These are phyloP conservation scores for Stagonosporopsis chrysanthemi DNA, from an alignment of 2,329 filamentous ascomycete species.

Conservation along the genomic window DNA sequence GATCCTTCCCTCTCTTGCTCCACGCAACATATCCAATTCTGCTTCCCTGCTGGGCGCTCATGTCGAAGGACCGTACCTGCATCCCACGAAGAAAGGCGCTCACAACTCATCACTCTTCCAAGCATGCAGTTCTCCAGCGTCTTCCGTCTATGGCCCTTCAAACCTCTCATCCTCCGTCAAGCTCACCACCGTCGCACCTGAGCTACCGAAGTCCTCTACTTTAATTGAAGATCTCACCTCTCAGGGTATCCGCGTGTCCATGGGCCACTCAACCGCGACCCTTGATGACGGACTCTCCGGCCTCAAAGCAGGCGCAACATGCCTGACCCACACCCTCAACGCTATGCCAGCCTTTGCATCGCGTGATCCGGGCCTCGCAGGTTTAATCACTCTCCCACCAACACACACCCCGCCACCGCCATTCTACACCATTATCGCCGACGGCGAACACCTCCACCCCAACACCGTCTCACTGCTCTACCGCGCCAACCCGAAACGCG, in stretches of 20 bases:
- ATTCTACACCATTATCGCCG: slow-evolving; percentile 62
- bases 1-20: slow-evolving; percentile 59
- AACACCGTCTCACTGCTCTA: slow-evolving; percentile 58
- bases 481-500: slow-evolving; percentile 55
- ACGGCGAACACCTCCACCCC: slow-evolving; percentile 63
- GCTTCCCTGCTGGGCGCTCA: slow-evolving; percentile 65
- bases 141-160: slow-evolving; percentile 56
- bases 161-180: slow-evolving; percentile 54
- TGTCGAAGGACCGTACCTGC: slow-evolving; percentile 64
- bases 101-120: slow-evolving; percentile 58
- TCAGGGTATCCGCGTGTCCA: slow-evolving; percentile 55
- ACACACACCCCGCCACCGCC: slow-evolving; percentile 43
- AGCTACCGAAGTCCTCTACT: slow-evolving; percentile 53
- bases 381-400: slow-evolving; percentile 45
- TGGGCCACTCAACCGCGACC: slow-evolving; percentile 61
- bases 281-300: slow-evolving; percentile 56
- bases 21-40: slow-evolving; percentile 51
- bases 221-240: slow-evolving; percentile 55
- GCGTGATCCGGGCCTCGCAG: slow-evolving; percentile 60
- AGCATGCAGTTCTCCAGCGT: slow-evolving; percentile 43
- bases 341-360: slow-evolving; percentile 62
- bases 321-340: slow-evolving; percentile 64
- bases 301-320: slow-evolving; percentile 58
- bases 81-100: slow-evolving; percentile 62
- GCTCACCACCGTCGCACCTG: slow-evolving; percentile 62